These are phyloP conservation scores for Amoebophrya sp. DNA, from an alignment of 169 alveolate genomes.

Conservation along the genomic window DNA sequence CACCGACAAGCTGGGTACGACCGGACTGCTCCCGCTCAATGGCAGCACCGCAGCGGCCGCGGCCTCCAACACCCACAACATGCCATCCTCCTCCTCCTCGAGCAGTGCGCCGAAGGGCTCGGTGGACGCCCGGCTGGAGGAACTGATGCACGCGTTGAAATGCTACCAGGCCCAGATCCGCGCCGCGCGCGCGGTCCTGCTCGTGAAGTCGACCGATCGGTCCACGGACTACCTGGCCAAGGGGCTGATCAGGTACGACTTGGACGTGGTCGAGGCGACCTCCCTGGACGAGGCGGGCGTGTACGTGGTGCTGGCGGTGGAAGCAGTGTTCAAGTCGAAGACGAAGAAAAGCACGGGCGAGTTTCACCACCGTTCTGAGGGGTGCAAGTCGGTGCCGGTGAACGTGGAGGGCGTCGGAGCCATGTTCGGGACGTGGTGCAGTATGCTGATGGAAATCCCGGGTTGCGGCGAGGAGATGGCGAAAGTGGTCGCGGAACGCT, in stretches of 20 bases:
- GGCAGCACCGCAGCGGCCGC: too few species aligned
- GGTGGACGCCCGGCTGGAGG: too few species aligned
- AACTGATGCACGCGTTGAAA: background rate
- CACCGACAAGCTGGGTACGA: too few species aligned
- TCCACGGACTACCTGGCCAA: background rate
- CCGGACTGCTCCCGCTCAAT: too few species aligned
- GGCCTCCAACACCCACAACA: too few species aligned
- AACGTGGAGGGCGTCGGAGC: background rate
- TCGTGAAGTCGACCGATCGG: background rate
- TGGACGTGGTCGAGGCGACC: background rate
- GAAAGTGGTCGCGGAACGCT: background rate
- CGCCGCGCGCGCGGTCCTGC: background rate
- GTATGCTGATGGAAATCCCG: background rate
- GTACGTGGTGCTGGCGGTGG: background rate
- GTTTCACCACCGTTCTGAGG: background rate
- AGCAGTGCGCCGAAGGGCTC: too few species aligned
- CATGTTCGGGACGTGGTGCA: background rate
- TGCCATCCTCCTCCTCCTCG: too few species aligned
- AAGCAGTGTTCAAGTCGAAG: background rate
- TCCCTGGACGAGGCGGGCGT: background rate
- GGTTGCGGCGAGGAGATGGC: background rate
- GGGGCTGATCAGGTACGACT: background rate
- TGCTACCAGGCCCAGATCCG: background rate
- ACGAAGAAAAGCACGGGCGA: background rate
- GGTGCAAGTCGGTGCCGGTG: background rate